Conservation (phyloP, 2,329 filamentous ascomycete species). For the Rutstroemia sydowiana region DNA sequence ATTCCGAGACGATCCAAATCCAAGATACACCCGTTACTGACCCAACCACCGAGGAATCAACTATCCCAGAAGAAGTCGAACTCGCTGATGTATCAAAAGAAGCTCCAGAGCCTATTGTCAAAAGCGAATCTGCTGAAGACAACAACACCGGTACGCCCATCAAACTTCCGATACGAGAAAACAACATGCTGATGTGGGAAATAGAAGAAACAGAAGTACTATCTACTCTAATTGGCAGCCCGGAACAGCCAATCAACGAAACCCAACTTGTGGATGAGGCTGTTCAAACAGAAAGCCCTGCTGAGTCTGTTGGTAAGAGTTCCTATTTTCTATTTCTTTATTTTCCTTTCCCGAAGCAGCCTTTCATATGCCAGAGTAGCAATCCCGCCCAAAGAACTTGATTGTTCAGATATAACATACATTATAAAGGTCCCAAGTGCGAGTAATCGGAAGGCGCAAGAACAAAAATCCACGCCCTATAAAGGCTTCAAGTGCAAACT, state of each 20-base stretch:
- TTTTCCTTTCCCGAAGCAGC: no score
- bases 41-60: neutral
- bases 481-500: no score
- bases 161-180: neutral
- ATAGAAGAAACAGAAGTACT: neutral
- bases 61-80: neutral
- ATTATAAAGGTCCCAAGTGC: no score
- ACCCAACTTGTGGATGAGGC: neutral
- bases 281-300: neutral
- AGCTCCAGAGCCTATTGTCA: neutral
- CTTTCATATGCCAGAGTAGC: no score
- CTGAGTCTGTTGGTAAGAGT: conserved; percentile 6
- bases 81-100: neutral
- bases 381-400: no score
- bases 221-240: neutral
- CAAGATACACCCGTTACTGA: neutral
- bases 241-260: neutral
- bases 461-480: no score
- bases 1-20: neutral
- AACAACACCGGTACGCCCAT: neutral
- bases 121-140: neutral
- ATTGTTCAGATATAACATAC: no score
- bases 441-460: no score
- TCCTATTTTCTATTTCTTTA: no score
- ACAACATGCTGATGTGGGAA: neutral